Evolutionary conservation across 2,329 filamentous ascomycete genomes (phyloP).

Genomic region (Ascocoryne sarcoides): DNA sequence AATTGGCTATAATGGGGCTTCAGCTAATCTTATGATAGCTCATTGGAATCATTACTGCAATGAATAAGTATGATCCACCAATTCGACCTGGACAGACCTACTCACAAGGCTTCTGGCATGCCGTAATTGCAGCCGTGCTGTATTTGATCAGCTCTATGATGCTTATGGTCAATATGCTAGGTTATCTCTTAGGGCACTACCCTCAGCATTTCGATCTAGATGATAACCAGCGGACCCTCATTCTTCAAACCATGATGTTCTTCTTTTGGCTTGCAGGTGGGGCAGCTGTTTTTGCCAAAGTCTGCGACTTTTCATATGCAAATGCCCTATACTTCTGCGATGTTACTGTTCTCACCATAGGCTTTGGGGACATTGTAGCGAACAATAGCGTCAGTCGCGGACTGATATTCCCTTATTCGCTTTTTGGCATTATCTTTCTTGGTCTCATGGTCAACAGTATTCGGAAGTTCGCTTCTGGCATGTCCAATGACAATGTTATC

Average conservation of each 20-base stretch:
- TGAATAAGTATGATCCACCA: slow-evolving; percentile 43
- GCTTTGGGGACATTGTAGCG: slow-evolving; percentile 54
- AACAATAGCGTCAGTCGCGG: slow-evolving; percentile 44
- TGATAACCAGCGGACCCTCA: slow-evolving; percentile 59
- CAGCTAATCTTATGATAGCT: slow-evolving; percentile 33
- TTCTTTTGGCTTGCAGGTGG: slow-evolving; percentile 61
- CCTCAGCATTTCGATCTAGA: slow-evolving; percentile 58
- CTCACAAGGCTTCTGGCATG: slow-evolving; percentile 64
- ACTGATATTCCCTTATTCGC: slow-evolving; percentile 57
- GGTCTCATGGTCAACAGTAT: slow-evolving; percentile 60
- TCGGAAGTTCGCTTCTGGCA: slow-evolving; percentile 48
- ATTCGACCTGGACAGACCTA: slow-evolving; percentile 42
- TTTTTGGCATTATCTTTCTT: slow-evolving; percentile 60
- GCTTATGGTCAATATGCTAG: slow-evolving; percentile 61
- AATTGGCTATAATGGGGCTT: neutral
- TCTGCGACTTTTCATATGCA: slow-evolving; percentile 50
- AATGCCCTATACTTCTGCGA: slow-evolving; percentile 55
- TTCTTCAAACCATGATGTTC: slow-evolving; percentile 62
- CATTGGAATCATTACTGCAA: slow-evolving; percentile 47
- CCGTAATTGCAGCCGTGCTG: slow-evolving; percentile 51
- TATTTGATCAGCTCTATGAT: slow-evolving; percentile 55
- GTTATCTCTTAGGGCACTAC: slow-evolving; percentile 60
- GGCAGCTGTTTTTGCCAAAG: slow-evolving; percentile 48
- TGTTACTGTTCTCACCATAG: slow-evolving; percentile 51
- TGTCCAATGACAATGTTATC: slow-evolving; percentile 54